Evolutionary conservation across 306 rosid species (phyloP).

Genomic region (Cucurbita argyrosperma): DNA sequence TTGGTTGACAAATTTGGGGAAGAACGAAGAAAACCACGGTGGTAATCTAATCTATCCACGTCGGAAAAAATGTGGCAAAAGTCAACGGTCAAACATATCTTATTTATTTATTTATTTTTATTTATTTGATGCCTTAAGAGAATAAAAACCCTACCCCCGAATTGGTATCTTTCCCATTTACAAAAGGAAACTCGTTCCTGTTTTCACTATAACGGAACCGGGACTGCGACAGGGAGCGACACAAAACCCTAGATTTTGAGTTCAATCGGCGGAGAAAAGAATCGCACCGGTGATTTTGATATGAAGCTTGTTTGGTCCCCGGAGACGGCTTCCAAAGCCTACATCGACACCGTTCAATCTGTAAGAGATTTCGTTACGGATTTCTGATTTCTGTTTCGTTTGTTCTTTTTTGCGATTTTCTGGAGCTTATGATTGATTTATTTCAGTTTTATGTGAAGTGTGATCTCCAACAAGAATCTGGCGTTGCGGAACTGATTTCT

Average conservation of each 20-base stretch:
- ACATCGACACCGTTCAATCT: slow-evolving; percentile 71
- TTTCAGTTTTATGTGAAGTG: slow-evolving; percentile 29
- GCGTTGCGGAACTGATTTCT: slow-evolving; percentile 72
- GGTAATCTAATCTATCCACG: slow-evolving; percentile 29
- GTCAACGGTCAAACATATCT: slow-evolving; percentile 41
- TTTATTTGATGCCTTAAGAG: not conserved
- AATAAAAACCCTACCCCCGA: slow-evolving; percentile 2
- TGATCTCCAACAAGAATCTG: slow-evolving; percentile 38
- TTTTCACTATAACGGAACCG: not conserved
- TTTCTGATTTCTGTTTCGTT: not conserved
- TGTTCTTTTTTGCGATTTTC: not conserved
- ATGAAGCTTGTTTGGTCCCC: slow-evolving; percentile 96
- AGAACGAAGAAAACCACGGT: not conserved
- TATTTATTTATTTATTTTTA: not conserved
- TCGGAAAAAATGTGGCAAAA: slow-evolving; percentile 14
- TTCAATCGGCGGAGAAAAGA: not conserved
- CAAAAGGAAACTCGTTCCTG: not conserved
- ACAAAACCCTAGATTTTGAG: not conserved
- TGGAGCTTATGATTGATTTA: not conserved
- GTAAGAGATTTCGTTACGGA: slow-evolving; percentile 18
- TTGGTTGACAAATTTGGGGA: not conserved
- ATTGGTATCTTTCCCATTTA: not conserved
- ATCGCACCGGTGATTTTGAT: not conserved
- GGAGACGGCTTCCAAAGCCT: slow-evolving; percentile 70
- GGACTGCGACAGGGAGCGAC: not conserved